A percentile compares a stretch with the other conserved stretches of the same genome.
These are phyloP conservation scores for Hanseniaspora nectarophila DNA, from an alignment of 805 yeast species.

Conservation along the genomic window DNA sequence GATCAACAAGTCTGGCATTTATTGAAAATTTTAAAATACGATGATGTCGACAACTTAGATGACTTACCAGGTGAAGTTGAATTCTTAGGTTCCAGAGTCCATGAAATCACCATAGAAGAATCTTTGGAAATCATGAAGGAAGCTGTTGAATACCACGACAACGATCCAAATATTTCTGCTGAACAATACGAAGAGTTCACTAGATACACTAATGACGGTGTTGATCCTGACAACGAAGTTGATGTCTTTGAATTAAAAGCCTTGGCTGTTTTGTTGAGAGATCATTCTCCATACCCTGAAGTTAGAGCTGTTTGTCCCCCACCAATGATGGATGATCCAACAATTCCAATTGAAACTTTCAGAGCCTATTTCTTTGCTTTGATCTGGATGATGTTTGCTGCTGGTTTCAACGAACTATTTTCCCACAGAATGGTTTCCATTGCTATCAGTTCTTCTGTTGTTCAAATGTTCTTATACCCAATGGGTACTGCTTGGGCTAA, in stretches of 20 bases:
- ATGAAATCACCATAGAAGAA: constrained; percentile 29
- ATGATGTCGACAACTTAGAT: constrained; percentile 17
- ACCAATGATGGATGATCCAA: constrained; percentile 33
- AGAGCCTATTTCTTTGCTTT: constrained; percentile 31
- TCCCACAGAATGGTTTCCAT: constrained; percentile 44
- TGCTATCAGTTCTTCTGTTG: constrained; percentile 32
- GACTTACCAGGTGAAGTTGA: constrained; percentile 21
- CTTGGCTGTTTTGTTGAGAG: constrained; percentile 31
- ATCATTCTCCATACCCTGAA: constrained; percentile 50
- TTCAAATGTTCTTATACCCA: constrained; percentile 38
- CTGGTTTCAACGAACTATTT: constrained; percentile 47
- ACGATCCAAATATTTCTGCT: constrained; percentile 38
- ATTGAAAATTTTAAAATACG: constrained; percentile 10
- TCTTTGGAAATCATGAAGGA: constrained; percentile 32
- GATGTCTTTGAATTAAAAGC: constrained; percentile 24
- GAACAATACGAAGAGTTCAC: constrained; percentile 30
- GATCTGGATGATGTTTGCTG: constrained; percentile 41
- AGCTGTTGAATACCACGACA: constrained; percentile 33
- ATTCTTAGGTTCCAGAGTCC: constrained; percentile 34
- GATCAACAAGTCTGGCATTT: constrained; percentile 15
- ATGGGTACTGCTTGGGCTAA: constrained; percentile 34
- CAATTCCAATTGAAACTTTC: constrained; percentile 39
- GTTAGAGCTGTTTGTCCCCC: constrained; percentile 52
- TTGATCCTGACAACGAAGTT: constrained; percentile 19
- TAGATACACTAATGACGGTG: constrained; percentile 23